Evolutionary conservation across 768 basidiomycete species (phyloP), one percentile per base, ranked within the genome.

Genomic region (Hebeloma cylindrosporum): DNA sequence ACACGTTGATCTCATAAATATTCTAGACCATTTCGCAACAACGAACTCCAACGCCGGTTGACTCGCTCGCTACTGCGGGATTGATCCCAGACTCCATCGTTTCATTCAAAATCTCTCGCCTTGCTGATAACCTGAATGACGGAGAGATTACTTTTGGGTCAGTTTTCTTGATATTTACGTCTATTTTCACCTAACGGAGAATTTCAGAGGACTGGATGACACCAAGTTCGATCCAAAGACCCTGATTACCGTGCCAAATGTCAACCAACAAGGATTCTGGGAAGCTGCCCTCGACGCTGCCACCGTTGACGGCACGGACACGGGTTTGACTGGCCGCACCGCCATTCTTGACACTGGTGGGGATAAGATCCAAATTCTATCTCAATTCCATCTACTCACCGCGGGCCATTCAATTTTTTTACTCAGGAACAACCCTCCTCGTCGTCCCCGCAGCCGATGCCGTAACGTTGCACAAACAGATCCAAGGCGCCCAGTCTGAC

Each of bases 71-170:
- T 1, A 49, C 68, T 16, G 68, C 67, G 5, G 80, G 80, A 23
- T 66, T 79, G 40, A 81, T 93, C 44, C 50, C 66, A 21, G 70
- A 75, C 5, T 74, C 87, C 2, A 84, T 93, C 58, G 77, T 80
- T 7, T 87, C 88, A 7, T 91, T 78, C 77, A 91, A 87, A 68
- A 80, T 94, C 44, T 74, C 87, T 2, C 85, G 91, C 45, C 67
- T 84, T 25, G 72, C 77, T 7, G 88, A 92, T 59, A 67, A 74
- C 54, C 63, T 69, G 59, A 84, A 85, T 53, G 85, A 90, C 53
- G 90, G 90, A 39, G 76, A 89, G 65, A 75, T 93, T 47, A 89
- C 89, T 6, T 87, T 93, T 51, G 91, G 90, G 66, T 71, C 34
- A 21, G 48, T 48, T 9, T 7, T 33, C 14, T 3, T 32, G n/a